Base-by-base conservation (phyloP, 176 grass and related monocot genomes). In the Zizania latifolia region DNA sequence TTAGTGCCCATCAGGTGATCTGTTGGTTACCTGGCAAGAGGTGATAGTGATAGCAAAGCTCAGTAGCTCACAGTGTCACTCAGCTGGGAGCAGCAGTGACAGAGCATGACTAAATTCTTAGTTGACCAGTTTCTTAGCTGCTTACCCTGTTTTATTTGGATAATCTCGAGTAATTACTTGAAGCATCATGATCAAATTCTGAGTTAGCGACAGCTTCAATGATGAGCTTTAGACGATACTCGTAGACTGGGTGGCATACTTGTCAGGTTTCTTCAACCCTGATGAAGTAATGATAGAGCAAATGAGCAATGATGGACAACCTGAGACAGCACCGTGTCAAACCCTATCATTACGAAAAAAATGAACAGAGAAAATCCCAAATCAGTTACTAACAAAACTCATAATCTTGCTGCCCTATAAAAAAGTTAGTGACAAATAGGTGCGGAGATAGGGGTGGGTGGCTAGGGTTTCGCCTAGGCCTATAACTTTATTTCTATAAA, bases 1-100 rank as follows among this genome's bases (percentile, higher is more conserved):
- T 75, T 61, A 13, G 14, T n/a, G n/a, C n/a, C n/a, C n/a, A n/a
- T n/a, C n/a, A n/a, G n/a, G n/a, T n/a, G n/a, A n/a, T n/a, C n/a
- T n/a, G n/a, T n/a, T n/a, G n/a, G n/a, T n/a, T n/a, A n/a, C n/a
- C n/a, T n/a, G n/a, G n/a, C n/a, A n/a, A 57, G 45, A 84, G 11
- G 32, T 62, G 67, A 62, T 13, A n/a, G n/a, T n/a, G n/a, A n/a
- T 19, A 6, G 56, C 34, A n/a, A 26, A 30, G 32, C 15, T 12
- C n/a, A 62, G 17, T 19, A 72, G 31, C n/a, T n/a, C n/a, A n/a
- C n/a, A n/a, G 56, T 78, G 57, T 57, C 39, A 63, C 59, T 58
- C 45, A 8, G 23, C 22, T 41, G 68, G 36, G 7, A 58, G n/a
- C n/a, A n/a, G n/a, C n/a, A n/a, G n/a, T n/a, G n/a, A n/a, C n/a